Base-by-base conservation (phyloP, 2,329 filamentous ascomycete genomes). In the Lithohypha guttulata region DNA sequence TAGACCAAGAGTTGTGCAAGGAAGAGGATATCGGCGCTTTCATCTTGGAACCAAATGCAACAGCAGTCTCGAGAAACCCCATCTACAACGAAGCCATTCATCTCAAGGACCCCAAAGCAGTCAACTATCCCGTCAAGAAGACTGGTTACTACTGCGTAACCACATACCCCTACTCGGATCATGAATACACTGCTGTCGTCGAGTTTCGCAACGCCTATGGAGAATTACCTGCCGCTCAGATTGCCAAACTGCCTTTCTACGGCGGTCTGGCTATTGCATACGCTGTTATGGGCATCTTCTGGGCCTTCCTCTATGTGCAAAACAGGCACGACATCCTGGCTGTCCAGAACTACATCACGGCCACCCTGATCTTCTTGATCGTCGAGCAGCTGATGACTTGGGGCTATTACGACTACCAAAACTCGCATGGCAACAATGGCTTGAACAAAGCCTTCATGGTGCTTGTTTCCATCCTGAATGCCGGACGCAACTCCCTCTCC, bases 301-400 rank as follows among this genome's bases (percentile, higher is more conserved):
- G 91, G 91, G 85, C 75, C 7, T 94, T 95, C 61, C 70, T 96
- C 15, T 96, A 98, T 63, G 87, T 87, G 54, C 86, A 95, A 60
- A 85, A 98, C 59, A 75, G 89, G 43, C 77, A 82, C 54, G 91
- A 98, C 60, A 96, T 98, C 46, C 78, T 98, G 55, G 81, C 93
- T 11, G 91, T 98, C 2, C 91, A 98, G 62, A 98, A 98, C 59
- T 98, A 98, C 61, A 96, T 98, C 53, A 98, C 91, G 0, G 89
- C 91, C 7, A 98, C 96, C 44, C 69, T 98, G 34, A 77, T 91
- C 37, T 98, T 98, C 64, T 67, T 98, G 29, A 84, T 96, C 11
- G 64, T 96, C 11, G 91, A 98, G 60, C 94, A 96, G 79, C 69
- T 96, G 55, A 87, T 96, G 75, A 98, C 91, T 2, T 98, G 91